phyloP scores from a whole-genome alignment of 192 early-diverging fungal species.

The Umbelopsis sp. region DNA sequence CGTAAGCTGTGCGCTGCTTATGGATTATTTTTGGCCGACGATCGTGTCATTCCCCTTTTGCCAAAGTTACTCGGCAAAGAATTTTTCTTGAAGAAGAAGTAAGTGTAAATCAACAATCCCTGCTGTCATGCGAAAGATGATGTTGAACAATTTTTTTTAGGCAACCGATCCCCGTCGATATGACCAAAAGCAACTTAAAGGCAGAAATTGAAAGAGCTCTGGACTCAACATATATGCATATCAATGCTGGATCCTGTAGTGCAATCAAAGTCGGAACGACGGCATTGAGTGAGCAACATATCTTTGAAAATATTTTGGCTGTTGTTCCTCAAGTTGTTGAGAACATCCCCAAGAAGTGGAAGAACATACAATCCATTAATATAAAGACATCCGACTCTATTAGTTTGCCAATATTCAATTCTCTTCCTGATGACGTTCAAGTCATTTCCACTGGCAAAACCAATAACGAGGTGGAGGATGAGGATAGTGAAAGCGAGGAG shows the following conservation, averaged over 20 bases:
- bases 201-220: conserved; percentile 63
- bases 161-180: conserved; percentile 72
- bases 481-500: conserved; percentile 13
- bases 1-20: conserved; percentile 74
- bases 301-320: conserved; percentile 78
- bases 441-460: neutral
- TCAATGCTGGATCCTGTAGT: conserved; percentile 45
- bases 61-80: conserved; percentile 81
- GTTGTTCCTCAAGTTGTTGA: conserved; percentile 63
- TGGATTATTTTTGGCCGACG: conserved; percentile 90
- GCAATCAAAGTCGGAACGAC: conserved; percentile 77
- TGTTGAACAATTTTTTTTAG: conserved; percentile 36
- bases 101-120: conserved; percentile 41
- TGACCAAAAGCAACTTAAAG: conserved; percentile 59
- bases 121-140: conserved; percentile 21
- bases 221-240: conserved; percentile 62
- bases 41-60: conserved; percentile 72
- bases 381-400: conserved; percentile 83
- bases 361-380: conserved; percentile 83
- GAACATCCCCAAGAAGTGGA: conserved; percentile 76
- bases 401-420: conserved; percentile 83
- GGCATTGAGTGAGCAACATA: conserved; percentile 53
- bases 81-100: conserved; percentile 87
- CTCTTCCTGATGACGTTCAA: conserved; percentile 46
- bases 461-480: conserved; percentile 1